phyloP scores from a whole-genome alignment of 2,329 filamentous ascomycete species.

The Nigrospora osmanthi region DNA sequence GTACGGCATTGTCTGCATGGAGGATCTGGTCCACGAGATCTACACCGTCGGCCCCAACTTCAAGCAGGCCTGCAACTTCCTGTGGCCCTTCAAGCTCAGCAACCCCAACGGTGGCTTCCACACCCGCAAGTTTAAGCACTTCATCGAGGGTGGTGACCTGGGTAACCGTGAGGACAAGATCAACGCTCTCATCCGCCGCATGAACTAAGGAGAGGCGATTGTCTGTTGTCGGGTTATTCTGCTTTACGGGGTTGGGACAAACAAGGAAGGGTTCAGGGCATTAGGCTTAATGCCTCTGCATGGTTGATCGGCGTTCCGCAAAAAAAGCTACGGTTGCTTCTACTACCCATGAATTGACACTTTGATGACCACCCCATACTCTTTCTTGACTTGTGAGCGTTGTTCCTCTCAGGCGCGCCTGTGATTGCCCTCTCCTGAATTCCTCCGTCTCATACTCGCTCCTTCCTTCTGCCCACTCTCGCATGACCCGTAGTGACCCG shows the following conservation, averaged over 20 bases:
- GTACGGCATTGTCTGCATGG: slow-evolving; percentile 98
- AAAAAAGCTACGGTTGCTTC: slow-evolving; percentile 13
- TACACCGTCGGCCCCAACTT: slow-evolving; percentile 98
- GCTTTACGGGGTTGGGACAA: slow-evolving; percentile 9
- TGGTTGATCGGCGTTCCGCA: slow-evolving; percentile 24
- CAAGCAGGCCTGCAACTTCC: slow-evolving; percentile 99
- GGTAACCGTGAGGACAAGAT: slow-evolving; percentile 99
- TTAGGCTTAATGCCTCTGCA: slow-evolving; percentile 22
- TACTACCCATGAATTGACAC: slow-evolving; percentile 25
- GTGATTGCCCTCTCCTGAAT: too few relatives aligned
- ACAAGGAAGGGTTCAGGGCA: slow-evolving; percentile 13
- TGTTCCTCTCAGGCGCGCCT: too few relatives aligned
- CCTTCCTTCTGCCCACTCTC: too few relatives aligned
- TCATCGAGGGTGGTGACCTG: slow-evolving; percentile 95
- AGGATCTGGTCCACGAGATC: slow-evolving; percentile 99
- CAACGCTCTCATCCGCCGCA: slow-evolving; percentile 92
- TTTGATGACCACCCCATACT: slow-evolving; percentile 17
- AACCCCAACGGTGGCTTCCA: slow-evolving; percentile 98
- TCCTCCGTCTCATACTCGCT: too few relatives aligned
- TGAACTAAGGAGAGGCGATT: slow-evolving; percentile 65
- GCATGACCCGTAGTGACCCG: too few relatives aligned
- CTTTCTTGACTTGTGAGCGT: neutral
- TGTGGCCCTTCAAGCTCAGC: slow-evolving; percentile 99
- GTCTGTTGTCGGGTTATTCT: slow-evolving; percentile 12
- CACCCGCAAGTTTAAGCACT: slow-evolving; percentile 97